phyloP scores from a whole-genome alignment of 2,329 filamentous ascomycete species.

The Fusarium scirpi region DNA sequence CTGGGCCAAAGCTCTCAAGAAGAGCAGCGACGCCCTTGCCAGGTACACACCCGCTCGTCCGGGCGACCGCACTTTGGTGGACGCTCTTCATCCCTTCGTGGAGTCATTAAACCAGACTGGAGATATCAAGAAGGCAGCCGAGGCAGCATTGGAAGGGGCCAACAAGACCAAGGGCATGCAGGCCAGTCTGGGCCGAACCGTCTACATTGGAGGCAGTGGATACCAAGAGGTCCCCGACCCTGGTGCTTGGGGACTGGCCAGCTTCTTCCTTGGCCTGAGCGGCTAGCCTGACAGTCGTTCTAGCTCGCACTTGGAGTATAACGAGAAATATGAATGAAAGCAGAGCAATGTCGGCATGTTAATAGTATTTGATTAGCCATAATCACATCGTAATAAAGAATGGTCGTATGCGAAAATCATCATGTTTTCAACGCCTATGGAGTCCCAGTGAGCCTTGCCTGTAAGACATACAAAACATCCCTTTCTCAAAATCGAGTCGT shows the following conservation, averaged over 20 bases:
- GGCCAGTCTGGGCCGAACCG: constrained; percentile 78
- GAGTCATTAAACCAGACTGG: constrained; percentile 74
- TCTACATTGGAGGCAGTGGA: constrained; percentile 59
- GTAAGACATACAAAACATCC: constrained; percentile 48
- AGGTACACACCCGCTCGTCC: constrained; percentile 90
- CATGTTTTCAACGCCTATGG: constrained; percentile 56
- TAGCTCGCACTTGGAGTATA: neutral
- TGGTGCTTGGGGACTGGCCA: constrained; percentile 80
- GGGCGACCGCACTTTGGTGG: constrained; percentile 90
- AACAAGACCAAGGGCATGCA: constrained; percentile 92
- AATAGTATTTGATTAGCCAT: constrained; percentile 11
- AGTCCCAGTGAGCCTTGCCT: constrained; percentile 50
- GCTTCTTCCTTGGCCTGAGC: constrained; percentile 81
- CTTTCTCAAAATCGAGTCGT: constrained; percentile 44
- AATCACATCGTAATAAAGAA: constrained; percentile 15
- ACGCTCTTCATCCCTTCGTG: constrained; percentile 90
- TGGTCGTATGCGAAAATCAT: constrained; percentile 36
- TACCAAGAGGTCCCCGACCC: constrained; percentile 66
- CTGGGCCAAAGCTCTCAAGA: constrained; percentile 75
- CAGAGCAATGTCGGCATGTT: neutral
- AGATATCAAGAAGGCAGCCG: constrained; percentile 77
- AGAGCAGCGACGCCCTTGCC: constrained; percentile 76
- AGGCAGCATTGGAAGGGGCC: constrained; percentile 79
- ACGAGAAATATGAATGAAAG: neutral
- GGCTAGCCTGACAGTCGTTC: constrained; percentile 49